These are phyloP conservation scores for Aphanomyces invadans DNA, from an alignment of 352 stramenopile genomes.

Conservation along the genomic window DNA sequence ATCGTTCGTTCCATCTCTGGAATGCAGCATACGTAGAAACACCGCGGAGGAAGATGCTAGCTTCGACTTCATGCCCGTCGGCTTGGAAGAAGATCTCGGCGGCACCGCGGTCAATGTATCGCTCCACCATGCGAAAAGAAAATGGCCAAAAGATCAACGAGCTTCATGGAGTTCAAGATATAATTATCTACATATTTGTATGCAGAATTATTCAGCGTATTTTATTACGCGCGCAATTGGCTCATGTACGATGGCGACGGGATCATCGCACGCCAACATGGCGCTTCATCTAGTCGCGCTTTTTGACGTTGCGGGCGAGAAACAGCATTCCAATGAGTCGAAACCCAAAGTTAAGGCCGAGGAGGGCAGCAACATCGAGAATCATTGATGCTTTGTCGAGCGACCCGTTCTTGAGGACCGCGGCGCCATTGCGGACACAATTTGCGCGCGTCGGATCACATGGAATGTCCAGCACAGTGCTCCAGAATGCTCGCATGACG, in stretches of 20 bases:
- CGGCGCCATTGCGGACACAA: constrained; percentile 28
- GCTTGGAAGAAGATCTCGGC: constrained; percentile 16
- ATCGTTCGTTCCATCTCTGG: neutral
- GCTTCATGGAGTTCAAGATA: neutral
- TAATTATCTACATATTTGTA: neutral
- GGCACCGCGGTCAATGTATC: constrained; percentile 7
- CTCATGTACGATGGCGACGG: too few species aligned
- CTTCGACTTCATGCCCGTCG: constrained; percentile 20
- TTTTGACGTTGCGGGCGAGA: constrained; percentile 27
- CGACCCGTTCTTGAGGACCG: constrained; percentile 31
- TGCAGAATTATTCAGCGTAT: neutral
- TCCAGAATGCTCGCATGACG: constrained; percentile 37
- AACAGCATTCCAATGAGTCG: constrained; percentile 31
- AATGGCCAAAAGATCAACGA: neutral
- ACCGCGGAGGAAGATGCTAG: constrained; percentile 5
- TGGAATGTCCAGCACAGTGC: constrained; percentile 26
- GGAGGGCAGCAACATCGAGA: constrained; percentile 29
- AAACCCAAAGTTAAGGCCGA: constrained; percentile 32
- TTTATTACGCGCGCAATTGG: too few species aligned
- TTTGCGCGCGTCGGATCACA: constrained; percentile 20
- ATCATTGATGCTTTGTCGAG: constrained; percentile 26
- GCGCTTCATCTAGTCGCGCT: constrained; percentile 5
- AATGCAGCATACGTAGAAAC: neutral
- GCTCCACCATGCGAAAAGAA: neutral
- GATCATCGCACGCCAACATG: too few species aligned